Evolutionary conservation across 306 rosid species (phyloP), one percentile per base, ranked within the genome.

Genomic region (Lathyrus oleraceus): DNA sequence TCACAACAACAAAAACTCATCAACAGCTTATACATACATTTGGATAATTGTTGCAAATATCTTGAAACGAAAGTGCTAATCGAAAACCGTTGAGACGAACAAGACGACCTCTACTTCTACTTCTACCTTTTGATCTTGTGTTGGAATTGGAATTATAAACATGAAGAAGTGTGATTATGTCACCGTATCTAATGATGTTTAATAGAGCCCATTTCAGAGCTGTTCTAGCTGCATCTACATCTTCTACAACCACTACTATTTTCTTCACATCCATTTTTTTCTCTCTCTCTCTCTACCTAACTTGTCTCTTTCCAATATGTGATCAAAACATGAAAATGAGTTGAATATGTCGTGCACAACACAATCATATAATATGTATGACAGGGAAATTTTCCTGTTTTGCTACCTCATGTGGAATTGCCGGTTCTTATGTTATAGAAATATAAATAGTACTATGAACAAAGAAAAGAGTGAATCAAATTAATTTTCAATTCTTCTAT

Each of bases 221-320:
- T 8, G 83, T 87, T 85, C 89, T 88, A 8, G 98, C 87, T 54
- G 71, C 92, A n/a, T 88, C 97, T 47, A 67, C 94, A 20, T 93
- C 98, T 79, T 93, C 98, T 30, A 93, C 98, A 20, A 90, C 85
- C 30, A 87, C 96, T 48, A 76, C 92, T 43, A 90, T 90, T 84
- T 86, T 88, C 82, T 92, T 84, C 79, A 32, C 82, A 85, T 90
- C 97, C 94, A 91, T 89, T 51, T n/a, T 28, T 20, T 19, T 14
- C n/a, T n/a, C n/a, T 40, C 28, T 63, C 4, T 43, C 32, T 43
- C 42, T 67, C 20, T 4, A 21, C 32, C 49, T 64, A 75, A 70
- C 47, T 43, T 74, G 59, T 74, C 49, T 74, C 66, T 81, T 15
- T 77, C 62, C 27, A 2, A 57, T 56, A 11, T 23, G 62, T 56